Evolutionary conservation across 2,329 filamentous ascomycete species (phyloP).

Genomic region (Dothideomycetes sp.): DNA sequence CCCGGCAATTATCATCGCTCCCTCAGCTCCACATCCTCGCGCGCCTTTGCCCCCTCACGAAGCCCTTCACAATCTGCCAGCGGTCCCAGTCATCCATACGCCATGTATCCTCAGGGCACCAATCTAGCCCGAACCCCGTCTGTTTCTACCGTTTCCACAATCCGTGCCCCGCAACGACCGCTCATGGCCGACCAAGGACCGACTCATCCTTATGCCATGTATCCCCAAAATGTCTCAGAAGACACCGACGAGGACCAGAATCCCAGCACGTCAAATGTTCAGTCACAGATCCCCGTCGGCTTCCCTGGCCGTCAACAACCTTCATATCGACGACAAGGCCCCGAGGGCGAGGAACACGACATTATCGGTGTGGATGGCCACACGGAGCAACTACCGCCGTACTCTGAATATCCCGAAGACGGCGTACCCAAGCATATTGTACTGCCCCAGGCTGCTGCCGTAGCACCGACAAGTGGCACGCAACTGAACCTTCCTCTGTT

Average conservation of each 20-base stretch:
- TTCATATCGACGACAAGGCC: conserved; percentile 63
- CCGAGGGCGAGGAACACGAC: conserved; percentile 78
- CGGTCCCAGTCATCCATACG: conserved; percentile 73
- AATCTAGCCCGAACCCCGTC: conserved; percentile 46
- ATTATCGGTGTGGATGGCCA: conserved; percentile 82
- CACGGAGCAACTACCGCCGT: conserved; percentile 82
- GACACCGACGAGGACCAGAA: conserved; percentile 40
- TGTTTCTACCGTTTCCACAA: conserved; percentile 60
- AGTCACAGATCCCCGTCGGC: conserved; percentile 53
- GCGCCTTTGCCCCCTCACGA: conserved; percentile 32
- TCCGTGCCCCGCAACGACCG: conserved; percentile 46
- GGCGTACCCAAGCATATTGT: conserved; percentile 25
- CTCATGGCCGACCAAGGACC: conserved; percentile 51
- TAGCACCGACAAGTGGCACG: conserved; percentile 10
- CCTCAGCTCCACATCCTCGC: conserved; percentile 27
- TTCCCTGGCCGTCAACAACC: conserved; percentile 55
- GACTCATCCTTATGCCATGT: conserved; percentile 77
- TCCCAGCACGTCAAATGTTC: conserved; percentile 24
- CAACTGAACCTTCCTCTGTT: conserved; percentile 22
- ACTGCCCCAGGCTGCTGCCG: conserved; percentile 1
- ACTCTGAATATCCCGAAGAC: conserved; percentile 79
- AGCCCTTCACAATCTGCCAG: conserved; percentile 59
- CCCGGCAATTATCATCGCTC: conserved; percentile 16
- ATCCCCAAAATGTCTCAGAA: conserved; percentile 61
- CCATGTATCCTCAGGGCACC: conserved; percentile 69